Evolutionary conservation across 139 green algal genomes (phyloP), one percentile per base, ranked within the genome.

Genomic region (Coelastrella sp.): DNA sequence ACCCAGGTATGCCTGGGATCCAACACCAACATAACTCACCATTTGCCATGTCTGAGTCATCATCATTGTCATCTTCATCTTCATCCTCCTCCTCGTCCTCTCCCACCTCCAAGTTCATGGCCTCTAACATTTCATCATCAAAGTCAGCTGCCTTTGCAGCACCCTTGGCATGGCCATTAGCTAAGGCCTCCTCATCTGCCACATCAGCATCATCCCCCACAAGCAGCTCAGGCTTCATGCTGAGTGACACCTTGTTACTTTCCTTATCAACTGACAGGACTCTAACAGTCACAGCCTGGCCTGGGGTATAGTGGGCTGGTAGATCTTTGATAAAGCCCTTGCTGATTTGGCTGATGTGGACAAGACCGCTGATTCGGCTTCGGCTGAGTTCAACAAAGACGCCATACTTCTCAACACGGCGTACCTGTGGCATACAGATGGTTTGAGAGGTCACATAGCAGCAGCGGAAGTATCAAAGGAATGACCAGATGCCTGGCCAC

Each of bases 381-480:
- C 85, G 78, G n/a, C 94, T 92, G 22, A 99, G 80, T 60, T 95
- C 91, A 9, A 99, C 93, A 91, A 99, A 99, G 72, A 99, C 94
- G n/a, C 97, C 97, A 82, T 94, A 99, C 12, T 88, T 78, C 92
- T 98, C 94, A 22, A 97, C 93, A 0, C 94, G 91, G 78, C 94
- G 95, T 35, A 99, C 89, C 87, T 90, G 76, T 9, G 70, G 63
- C 63, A 72, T 49, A 49, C 35, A 49, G 35, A 49, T 49, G 35
- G 66, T 75, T 19, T 4, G 4, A 75, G 66, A n/a, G 66, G 35
- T 49, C 35, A 49, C 3, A 10, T 19, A 63, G 63, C 25, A 87
- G 60, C 60, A 76, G 60, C n/a, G 78, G 15, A 25, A 35, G 78
- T 10, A 35, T 1, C 35, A 84, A 35, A 66, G 76, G 8, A 8